Conservation (phyloP, 768 basidiomycete species). For the Chalciporus piperatus region DNA sequence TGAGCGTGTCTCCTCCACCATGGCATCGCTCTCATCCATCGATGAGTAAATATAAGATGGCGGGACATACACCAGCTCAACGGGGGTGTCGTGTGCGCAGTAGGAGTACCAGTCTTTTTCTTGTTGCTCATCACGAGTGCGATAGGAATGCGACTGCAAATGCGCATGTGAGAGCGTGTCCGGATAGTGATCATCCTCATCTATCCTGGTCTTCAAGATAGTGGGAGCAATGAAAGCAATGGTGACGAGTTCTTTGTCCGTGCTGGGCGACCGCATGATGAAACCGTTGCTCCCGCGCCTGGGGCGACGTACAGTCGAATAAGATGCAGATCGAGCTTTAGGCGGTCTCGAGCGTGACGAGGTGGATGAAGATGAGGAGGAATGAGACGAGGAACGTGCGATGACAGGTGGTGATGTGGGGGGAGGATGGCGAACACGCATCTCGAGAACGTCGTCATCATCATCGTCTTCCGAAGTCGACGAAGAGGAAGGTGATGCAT, state of each 20-base stretch:
- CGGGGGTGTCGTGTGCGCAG: conserved; percentile 45
- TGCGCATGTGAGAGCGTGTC: conserved; percentile 13
- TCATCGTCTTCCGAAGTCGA: conserved; percentile 41
- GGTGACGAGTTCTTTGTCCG: conserved; percentile 56
- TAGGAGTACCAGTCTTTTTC: conserved; percentile 12
- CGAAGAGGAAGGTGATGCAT: conserved; percentile 28
- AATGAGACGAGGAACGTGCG: conserved; percentile 40
- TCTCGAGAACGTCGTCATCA: conserved; percentile 61
- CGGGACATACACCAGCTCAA: conserved; percentile 74
- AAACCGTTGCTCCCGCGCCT: conserved; percentile 42
- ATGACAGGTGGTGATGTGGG: conserved; percentile 21
- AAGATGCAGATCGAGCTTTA: conserved; percentile 30
- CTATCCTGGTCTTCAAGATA: conserved; percentile 75
- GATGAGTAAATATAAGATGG: conserved; percentile 33
- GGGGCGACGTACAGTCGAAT: conserved; percentile 8
- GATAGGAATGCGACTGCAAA: conserved; percentile 7
- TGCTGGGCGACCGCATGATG: conserved; percentile 32
- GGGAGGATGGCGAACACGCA: conserved; percentile 42
- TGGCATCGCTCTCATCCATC: conserved; percentile 16
- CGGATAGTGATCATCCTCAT: conserved; percentile 35
- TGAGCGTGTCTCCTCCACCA: conserved; percentile 19
- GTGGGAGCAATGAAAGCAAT: conserved; percentile 79
- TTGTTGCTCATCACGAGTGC: conserved; percentile 3
- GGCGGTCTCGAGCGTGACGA: conserved; percentile 27
- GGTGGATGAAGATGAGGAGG: conserved; percentile 29